These are phyloP conservation scores for Cladosporium phlei DNA, from an alignment of 2,329 filamentous ascomycete genomes.

Conservation along the genomic window DNA sequence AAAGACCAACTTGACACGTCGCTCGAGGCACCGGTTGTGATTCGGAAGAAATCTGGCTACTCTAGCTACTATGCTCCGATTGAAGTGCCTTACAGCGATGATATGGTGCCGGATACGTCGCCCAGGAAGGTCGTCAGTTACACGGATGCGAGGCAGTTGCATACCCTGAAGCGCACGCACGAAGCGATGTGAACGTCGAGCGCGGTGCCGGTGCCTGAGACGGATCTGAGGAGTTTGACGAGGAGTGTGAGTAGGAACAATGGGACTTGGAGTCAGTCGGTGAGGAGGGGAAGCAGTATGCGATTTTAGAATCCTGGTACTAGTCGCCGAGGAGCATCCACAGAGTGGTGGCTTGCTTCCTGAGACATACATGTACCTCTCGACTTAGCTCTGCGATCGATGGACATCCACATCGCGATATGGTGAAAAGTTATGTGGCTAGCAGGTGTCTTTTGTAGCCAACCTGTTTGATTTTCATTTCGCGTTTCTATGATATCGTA, in stretches of 20 bases:
- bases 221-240: conserved; percentile 23
- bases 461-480: not conserved
- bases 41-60: conserved; percentile 9
- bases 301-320: not conserved
- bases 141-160: conserved; percentile 16
- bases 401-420: no score
- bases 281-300: conserved; percentile 17
- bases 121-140: conserved; percentile 16
- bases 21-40: not conserved
- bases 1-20: conserved; percentile 5
- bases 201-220: conserved; percentile 12
- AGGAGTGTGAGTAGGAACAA: conserved; percentile 23
- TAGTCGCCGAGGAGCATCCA: no score
- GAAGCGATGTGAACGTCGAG: conserved; percentile 18
- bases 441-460: not conserved
- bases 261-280: conserved; percentile 27
- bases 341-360: no score
- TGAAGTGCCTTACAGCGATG: conserved; percentile 22
- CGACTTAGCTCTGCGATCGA: no score
- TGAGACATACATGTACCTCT: no score
- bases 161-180: conserved; percentile 14
- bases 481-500: conserved; percentile 11
- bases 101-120: conserved; percentile 22
- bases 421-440: no score
- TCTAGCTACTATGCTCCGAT: conserved; percentile 10